Conservation (phyloP, 345 rosid genomes). For the Hirschfeldia incana region DNA sequence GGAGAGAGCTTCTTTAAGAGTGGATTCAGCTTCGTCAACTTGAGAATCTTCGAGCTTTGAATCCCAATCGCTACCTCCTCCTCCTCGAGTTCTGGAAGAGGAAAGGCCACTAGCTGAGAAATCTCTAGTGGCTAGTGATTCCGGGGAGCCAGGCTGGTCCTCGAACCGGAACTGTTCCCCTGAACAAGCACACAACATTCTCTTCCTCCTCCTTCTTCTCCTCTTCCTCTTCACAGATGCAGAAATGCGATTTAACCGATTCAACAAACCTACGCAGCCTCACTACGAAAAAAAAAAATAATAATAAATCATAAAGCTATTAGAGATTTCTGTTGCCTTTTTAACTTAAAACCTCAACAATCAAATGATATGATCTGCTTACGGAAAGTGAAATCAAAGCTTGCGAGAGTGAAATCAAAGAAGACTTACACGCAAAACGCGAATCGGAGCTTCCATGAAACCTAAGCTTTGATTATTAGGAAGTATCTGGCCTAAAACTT, state of each 20-base stretch:
- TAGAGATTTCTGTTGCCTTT: no score
- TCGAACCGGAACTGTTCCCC: conserved; percentile 92
- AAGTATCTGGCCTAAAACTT: neutral
- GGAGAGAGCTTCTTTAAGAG: conserved; percentile 94
- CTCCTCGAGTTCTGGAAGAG: conserved; percentile 58
- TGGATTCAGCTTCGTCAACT: conserved; percentile 94
- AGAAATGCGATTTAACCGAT: neutral
- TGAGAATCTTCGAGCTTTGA: conserved; percentile 72
- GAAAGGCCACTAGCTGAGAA: conserved; percentile 89
- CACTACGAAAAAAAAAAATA: neutral
- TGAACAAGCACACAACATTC: conserved; percentile 96
- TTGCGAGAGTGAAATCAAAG: no score
- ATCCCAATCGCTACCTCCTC: conserved; percentile 70
- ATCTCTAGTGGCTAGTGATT: conserved; percentile 89
- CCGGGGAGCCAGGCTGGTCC: conserved; percentile 88
- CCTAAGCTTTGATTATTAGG: neutral
- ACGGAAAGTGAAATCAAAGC: no score
- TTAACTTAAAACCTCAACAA: neutral
- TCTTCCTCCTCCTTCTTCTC: no score
- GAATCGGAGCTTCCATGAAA: no score
- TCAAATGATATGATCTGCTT: no score
- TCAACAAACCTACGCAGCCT: conserved; percentile 22
- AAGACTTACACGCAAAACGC: no score
- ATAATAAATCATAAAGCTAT: no score
- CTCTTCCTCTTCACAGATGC: neutral